phyloP scores from a whole-genome alignment of 2,329 filamentous ascomycete genomes.

The Pleurostoma richardsiae region DNA sequence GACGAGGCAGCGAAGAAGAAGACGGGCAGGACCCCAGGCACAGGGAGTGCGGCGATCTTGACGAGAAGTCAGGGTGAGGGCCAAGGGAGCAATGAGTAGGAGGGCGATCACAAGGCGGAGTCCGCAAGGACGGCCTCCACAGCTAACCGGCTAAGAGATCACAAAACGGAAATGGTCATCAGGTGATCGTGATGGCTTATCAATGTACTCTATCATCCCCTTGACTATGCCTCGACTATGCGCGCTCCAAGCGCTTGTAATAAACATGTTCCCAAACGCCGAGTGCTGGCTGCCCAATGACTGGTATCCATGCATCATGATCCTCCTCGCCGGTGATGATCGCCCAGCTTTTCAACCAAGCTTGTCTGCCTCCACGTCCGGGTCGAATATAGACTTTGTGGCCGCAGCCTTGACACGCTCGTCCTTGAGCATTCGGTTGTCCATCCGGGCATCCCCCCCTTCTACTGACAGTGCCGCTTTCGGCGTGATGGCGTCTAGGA shows the following conservation, averaged over 20 bases:
- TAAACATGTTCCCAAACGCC: conserved; percentile 10
- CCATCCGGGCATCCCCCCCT: conserved; percentile 81
- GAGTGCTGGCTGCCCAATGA: not conserved
- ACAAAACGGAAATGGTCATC: not conserved
- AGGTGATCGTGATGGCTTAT: no score
- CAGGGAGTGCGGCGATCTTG: conserved; percentile 67
- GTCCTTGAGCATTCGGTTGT: conserved; percentile 89
- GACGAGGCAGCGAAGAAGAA: conserved; percentile 98
- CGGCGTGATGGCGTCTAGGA: conserved; percentile 81
- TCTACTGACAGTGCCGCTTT: conserved; percentile 82
- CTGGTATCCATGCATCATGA: not conserved
- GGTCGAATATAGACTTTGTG: conserved; percentile 66
- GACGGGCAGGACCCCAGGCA: conserved; percentile 68
- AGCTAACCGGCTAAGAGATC: no score
- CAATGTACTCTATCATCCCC: no score
- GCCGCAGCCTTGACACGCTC: conserved; percentile 64
- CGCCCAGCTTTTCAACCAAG: conserved; percentile 54
- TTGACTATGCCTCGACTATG: conserved; percentile 2
- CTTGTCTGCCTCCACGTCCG: conserved; percentile 68
- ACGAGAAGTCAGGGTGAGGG: conserved; percentile 50
- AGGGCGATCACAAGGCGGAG: conserved; percentile 9
- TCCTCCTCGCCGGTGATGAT: not conserved
- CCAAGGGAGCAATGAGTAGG: conserved; percentile 12
- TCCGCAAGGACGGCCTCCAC: no score
- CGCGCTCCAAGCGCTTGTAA: conserved; percentile 8